Evolutionary conservation across 164 flowering plant genomes (phyloP), one percentile per base, ranked within the genome.

Genomic region (Tinospora cordifolia): DNA sequence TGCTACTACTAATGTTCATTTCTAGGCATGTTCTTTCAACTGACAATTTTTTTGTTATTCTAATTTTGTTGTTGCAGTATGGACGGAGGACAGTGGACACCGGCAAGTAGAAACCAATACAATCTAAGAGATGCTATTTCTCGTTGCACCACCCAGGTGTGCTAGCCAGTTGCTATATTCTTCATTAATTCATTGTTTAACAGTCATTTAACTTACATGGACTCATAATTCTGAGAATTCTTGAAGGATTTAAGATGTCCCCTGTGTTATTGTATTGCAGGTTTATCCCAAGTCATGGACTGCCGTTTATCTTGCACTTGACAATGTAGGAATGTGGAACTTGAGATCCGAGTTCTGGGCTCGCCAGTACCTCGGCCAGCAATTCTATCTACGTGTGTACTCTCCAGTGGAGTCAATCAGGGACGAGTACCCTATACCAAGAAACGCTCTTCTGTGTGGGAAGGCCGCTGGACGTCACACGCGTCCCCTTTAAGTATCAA

Each of bases 311-410:
- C 65, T 91, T 3, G 79, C 93, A 17, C 83, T 90, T 0, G 97
- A 91, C 69, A 91, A 90, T 24, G 97, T 88, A 38, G 97, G 97
- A 15, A 90, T 90, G 95, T 91, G 97, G 97, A 88, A 91, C 80
- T 49, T 91, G 77, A 84, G 97, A 69, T 66, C 93, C 0, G 93
- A 91, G 78, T 86, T 82, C 49, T 91, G 97, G 97, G 97, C 88
- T 30, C 78, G 95, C 25, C 95, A 88, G 40, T 91, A 91, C 76
- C 84, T 91, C 0, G 97, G 97, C 41, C 97, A 91, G 66, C 97
- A 91, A 65, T 75, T 88, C n/a, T 91, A 91, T 68, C 72, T 91
- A 54, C 87, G 93, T 0, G 97, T 91, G 21, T 87, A 86, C 58
- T 84, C 97, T 0, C 64, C 80, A 0, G 81, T 84, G 22, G 79